Evolutionary conservation across 2,329 filamentous ascomycete species (phyloP).

Genomic region (Beauveria sp.): DNA sequence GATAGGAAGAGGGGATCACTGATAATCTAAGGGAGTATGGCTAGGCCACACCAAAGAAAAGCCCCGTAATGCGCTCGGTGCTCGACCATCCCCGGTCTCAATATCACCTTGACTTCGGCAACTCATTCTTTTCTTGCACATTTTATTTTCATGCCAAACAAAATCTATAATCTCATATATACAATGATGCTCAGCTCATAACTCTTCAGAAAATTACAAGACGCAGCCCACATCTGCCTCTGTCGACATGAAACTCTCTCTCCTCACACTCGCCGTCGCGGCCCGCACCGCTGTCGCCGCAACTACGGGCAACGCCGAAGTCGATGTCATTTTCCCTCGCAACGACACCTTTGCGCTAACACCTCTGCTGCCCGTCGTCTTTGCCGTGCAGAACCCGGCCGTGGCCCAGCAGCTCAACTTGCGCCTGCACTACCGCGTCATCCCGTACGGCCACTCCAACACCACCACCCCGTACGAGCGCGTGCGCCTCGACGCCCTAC

Average conservation of each 20-base stretch:
- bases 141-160: too few species aligned
- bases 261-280: background rate
- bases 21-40: too few species aligned
- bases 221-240: background rate
- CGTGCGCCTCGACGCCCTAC: background rate
- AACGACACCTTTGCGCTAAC: constrained; percentile 5
- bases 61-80: background rate
- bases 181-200: background rate
- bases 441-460: background rate
- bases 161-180: too few species aligned
- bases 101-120: too few species aligned
- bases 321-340: constrained; percentile 6
- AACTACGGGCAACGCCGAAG: background rate
- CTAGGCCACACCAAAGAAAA: too few species aligned
- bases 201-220: background rate
- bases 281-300: background rate
- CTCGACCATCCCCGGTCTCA: too few species aligned
- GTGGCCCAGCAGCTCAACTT: background rate
- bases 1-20: too few species aligned
- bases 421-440: background rate
- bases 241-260: background rate
- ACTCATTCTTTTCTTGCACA: background rate
- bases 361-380: background rate
- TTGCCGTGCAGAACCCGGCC: constrained; percentile 2
- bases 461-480: background rate